Percentiles rank a stretch among this genome's conserved stretches.
These are phyloP conservation scores for Begonia fuchsioides DNA, from an alignment of 306 rosid genomes.

Conservation along the genomic window DNA sequence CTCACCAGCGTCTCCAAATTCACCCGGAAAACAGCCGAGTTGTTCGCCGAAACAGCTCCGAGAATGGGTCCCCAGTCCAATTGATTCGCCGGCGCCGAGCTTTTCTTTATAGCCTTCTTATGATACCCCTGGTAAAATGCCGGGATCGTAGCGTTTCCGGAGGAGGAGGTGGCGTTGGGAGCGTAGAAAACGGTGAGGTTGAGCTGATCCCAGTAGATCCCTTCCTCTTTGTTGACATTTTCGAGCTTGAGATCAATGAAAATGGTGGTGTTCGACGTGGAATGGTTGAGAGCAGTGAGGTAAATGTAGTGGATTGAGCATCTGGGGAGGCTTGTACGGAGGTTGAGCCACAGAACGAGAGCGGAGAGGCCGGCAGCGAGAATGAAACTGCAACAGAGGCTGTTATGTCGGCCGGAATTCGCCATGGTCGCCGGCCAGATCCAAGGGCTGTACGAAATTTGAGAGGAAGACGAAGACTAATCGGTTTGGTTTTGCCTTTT, in stretches of 20 bases:
- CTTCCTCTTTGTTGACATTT: conserved; percentile 61
- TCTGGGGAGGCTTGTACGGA: conserved; percentile 40
- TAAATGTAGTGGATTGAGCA: conserved; percentile 28
- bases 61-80: conserved; percentile 18
- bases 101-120: conserved; percentile 26
- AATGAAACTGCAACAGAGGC: conserved; percentile 21
- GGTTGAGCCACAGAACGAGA: conserved; percentile 29
- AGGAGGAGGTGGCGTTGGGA: conserved; percentile 6
- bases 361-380: conserved; percentile 19
- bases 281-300: conserved; percentile 52
- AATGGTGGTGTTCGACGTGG: conserved; percentile 30
- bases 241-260: conserved; percentile 16
- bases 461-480: background rate
- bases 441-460: background rate
- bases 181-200: conserved; percentile 17
- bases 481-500: too few species aligned
- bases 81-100: background rate
- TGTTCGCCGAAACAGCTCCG: background rate
- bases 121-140: conserved; percentile 66
- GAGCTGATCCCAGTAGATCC: conserved; percentile 45
- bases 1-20: conserved; percentile 44
- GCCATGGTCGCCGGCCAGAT: conserved; percentile 10
- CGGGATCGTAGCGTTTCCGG: conserved; percentile 13
- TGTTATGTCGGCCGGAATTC: conserved; percentile 15
- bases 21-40: conserved; percentile 23